Evolutionary conservation across 2,329 filamentous ascomycete species (phyloP).

Genomic region (Trichoderma citrinoviride): DNA sequence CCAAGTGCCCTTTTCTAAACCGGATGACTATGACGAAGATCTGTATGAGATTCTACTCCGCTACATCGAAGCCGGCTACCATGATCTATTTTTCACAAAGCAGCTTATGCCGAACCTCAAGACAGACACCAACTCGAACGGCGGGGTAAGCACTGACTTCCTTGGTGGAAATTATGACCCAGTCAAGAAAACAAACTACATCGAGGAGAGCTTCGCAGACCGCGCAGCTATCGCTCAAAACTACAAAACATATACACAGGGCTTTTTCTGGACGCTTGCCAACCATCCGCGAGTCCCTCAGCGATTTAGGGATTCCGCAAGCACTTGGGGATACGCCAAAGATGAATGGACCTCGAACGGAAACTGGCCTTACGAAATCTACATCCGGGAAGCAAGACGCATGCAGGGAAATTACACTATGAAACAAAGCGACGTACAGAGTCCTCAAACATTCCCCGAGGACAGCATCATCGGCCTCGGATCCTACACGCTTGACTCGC

Average conservation of each 20-base stretch:
- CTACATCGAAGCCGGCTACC: conserved; percentile 19
- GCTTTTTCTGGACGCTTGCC: conserved; percentile 25
- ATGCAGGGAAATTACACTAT: conserved; percentile 30
- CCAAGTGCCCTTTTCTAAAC: conserved; percentile 19
- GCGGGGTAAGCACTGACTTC: conserved; percentile 26
- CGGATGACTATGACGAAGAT: conserved; percentile 11
- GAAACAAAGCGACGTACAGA: conserved; percentile 26
- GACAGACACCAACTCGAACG: conserved; percentile 24
- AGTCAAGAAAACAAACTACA: conserved; percentile 16
- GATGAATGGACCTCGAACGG: conserved; percentile 31
- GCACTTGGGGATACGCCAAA: conserved; percentile 27
- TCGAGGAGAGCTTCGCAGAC: conserved; percentile 16
- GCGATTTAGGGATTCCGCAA: not conserved
- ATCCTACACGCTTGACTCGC: conserved; percentile 29
- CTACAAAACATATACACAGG: conserved; percentile 25
- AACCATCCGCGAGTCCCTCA: conserved; percentile 23
- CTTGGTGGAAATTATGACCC: conserved; percentile 27
- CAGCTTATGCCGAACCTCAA: conserved; percentile 22
- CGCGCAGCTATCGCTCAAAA: conserved; percentile 22
- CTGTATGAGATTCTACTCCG: conserved; percentile 21
- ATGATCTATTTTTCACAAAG: conserved; percentile 15
- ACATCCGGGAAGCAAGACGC: conserved; percentile 31
- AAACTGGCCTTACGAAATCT: conserved; percentile 30
- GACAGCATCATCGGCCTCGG: conserved; percentile 27
- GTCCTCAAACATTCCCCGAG: conserved; percentile 1